Evolutionary conservation across 768 basidiomycete species (phyloP).

Genomic region (Cystobasidium onofrii): DNA sequence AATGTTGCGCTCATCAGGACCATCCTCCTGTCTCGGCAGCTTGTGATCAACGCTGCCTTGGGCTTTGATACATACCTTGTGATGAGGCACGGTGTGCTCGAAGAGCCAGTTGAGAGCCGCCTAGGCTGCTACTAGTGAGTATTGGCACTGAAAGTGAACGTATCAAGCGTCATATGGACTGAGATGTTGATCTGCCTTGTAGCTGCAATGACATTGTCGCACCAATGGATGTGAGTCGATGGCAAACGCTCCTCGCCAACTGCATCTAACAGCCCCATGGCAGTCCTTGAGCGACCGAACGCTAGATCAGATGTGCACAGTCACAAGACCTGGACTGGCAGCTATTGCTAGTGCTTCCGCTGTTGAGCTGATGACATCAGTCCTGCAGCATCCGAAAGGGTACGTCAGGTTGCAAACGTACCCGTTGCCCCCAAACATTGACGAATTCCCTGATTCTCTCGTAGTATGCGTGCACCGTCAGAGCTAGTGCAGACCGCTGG

Average conservation of each 20-base stretch:
- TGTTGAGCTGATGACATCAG: constrained; percentile 79
- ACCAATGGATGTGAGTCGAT: constrained; percentile 67
- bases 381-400: constrained; percentile 85
- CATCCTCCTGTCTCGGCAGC: no score
- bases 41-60: constrained; percentile 85
- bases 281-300: constrained; percentile 75
- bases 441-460: no score
- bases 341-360: constrained; percentile 84
- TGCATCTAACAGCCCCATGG: background rate
- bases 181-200: background rate
- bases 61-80: constrained; percentile 95
- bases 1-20: no score
- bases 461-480: constrained; percentile 40
- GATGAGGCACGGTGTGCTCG: constrained; percentile 80
- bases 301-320: constrained; percentile 98
- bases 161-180: background rate
- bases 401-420: constrained; percentile 48
- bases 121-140: constrained; percentile 78
- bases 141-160: no score
- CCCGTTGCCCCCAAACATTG: no score
- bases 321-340: constrained; percentile 87
- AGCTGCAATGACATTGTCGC: constrained; percentile 92
- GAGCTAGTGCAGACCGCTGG: constrained; percentile 5
- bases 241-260: background rate
- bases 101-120: constrained; percentile 39